Base-by-base conservation (phyloP, 345 rosid genomes). In the Brassica juncea region DNA sequence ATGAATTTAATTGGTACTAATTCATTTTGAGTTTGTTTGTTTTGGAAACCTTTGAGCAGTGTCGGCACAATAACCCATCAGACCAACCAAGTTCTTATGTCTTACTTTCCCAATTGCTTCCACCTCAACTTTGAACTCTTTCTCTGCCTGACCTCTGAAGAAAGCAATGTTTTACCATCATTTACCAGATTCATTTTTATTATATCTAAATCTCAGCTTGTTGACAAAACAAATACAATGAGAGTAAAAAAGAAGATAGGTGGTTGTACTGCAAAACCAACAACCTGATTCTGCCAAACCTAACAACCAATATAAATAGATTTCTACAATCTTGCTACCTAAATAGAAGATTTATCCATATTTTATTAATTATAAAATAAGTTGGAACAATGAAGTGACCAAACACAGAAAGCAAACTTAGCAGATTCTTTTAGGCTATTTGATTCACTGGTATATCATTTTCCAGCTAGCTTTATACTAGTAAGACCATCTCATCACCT, bases 91-190 rank as follows among this genome's bases (percentile, higher is more conserved):
- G 83, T 94, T 91, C 87, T 94, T 94, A 23, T 94, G 99, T 83
- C 90, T 91, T 64, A 92, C 97, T 89, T 91, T 94, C 30, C 99
- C 99, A 57, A 94, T 94, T 76, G 95, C 95, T 86, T 92, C 97
- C 42, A 94, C 98, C 82, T 94, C 98, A 74, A 92, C 94, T 83
- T 84, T 90, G 86, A 94, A 94, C 86, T 94, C 99, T 88, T 86
- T 92, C 85, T 90, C 99, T 1, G 99, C 99, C 77, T 92, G 99
- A 15, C 99, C 97, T 85, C 99, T 94, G 66, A n/a, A 59, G 32
- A 68, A 0, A 74, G 8, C 31, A 11, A 62, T 14, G 4, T 32
- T 67, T 49, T 4, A 79, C 58, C 44, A 59, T 68, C 21, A 44
- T 15, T 68, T 10, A 63, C 1, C 12, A 68, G 1, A 61, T 73